phyloP scores from a whole-genome alignment of 2,329 filamentous ascomycete species.

The Cytospora schulzeri region DNA sequence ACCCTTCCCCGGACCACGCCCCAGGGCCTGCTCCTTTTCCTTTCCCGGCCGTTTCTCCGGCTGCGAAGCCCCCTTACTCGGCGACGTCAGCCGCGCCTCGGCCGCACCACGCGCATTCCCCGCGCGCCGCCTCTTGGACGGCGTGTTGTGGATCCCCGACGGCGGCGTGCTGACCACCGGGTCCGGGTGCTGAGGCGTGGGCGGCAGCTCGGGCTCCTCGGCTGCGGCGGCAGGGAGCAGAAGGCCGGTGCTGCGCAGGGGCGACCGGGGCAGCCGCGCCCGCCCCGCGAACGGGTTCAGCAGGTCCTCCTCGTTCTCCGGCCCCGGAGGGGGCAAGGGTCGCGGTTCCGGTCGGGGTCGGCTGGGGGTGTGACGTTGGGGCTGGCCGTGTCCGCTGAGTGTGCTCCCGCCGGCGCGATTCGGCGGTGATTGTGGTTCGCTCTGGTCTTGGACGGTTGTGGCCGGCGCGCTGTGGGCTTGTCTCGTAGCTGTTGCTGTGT shows the following conservation, averaged over 20 bases:
- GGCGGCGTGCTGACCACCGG: constrained; percentile 58
- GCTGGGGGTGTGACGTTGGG: constrained; percentile 42
- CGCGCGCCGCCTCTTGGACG: constrained; percentile 48
- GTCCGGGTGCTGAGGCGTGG: constrained; percentile 55
- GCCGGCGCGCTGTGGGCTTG: not conserved
- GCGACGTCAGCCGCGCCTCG: constrained; percentile 42
- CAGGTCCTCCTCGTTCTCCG: constrained; percentile 46
- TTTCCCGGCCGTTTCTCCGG: not conserved
- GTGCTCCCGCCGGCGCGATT: constrained; percentile 36
- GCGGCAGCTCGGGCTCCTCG: constrained; percentile 67
- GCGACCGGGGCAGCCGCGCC: constrained; percentile 41
- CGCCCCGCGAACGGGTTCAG: constrained; percentile 46
- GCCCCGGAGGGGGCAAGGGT: constrained; percentile 49
- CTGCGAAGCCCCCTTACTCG: constrained; percentile 46
- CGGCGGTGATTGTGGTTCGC: constrained; percentile 35
- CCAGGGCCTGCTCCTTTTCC: too few relatives aligned
- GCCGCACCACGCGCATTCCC: constrained; percentile 7
- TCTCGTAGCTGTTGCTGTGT: not conserved
- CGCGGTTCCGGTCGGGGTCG: constrained; percentile 44
- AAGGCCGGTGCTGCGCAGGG: constrained; percentile 35
- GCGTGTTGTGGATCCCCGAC: constrained; percentile 61
- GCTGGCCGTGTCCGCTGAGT: constrained; percentile 35
- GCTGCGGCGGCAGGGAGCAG: constrained; percentile 37
- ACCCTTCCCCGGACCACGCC: constrained; percentile 19
- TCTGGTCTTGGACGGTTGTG: constrained; percentile 14